Percentiles rank a stretch among this genome's conserved stretches.
Evolutionary conservation across 2,329 filamentous ascomycete genomes (phyloP).

Genomic region (Aspergillus udagawae): DNA sequence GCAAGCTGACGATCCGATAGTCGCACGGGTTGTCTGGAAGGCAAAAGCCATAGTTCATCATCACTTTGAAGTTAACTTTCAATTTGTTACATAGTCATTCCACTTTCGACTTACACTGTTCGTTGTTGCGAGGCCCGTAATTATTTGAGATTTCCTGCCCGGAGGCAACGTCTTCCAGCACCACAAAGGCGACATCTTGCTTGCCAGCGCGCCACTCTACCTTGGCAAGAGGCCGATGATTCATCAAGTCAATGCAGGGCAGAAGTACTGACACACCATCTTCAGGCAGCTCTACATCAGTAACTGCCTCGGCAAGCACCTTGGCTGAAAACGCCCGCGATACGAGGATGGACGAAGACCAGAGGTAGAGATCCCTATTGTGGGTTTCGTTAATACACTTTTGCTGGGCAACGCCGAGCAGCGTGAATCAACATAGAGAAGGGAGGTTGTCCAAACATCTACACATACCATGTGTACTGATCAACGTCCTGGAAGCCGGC

Average conservation of each 20-base stretch:
- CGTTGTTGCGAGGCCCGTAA: constrained; percentile 73
- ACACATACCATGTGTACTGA: constrained; percentile 37
- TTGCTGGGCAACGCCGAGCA: not conserved
- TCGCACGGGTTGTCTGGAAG: constrained; percentile 42
- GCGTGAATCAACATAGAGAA: constrained; percentile 4
- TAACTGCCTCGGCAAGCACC: constrained; percentile 36
- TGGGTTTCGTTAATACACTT: not conserved
- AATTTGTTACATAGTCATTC: not conserved
- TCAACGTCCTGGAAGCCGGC: constrained; percentile 27
- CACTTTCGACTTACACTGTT: constrained; percentile 47
- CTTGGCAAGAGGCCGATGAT: constrained; percentile 61
- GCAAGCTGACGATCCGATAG: constrained; percentile 40
- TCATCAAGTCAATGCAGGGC: constrained; percentile 68
- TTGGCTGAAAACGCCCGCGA: constrained; percentile 44
- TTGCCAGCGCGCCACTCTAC: constrained; percentile 55
- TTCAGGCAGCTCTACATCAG: constrained; percentile 38
- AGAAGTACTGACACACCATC: constrained; percentile 66
- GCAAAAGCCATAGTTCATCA: constrained; percentile 47
- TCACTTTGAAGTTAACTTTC: constrained; percentile 24
- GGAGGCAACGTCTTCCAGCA: constrained; percentile 45
- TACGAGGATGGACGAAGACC: constrained; percentile 43
- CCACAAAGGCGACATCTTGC: constrained; percentile 37
- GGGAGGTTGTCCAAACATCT: not conserved
- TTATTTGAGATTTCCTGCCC: constrained; percentile 63
- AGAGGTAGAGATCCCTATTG: constrained; percentile 42